Evolutionary conservation across 441 rosid genomes (phyloP).

Genomic region (Dalechampia spathulata): DNA sequence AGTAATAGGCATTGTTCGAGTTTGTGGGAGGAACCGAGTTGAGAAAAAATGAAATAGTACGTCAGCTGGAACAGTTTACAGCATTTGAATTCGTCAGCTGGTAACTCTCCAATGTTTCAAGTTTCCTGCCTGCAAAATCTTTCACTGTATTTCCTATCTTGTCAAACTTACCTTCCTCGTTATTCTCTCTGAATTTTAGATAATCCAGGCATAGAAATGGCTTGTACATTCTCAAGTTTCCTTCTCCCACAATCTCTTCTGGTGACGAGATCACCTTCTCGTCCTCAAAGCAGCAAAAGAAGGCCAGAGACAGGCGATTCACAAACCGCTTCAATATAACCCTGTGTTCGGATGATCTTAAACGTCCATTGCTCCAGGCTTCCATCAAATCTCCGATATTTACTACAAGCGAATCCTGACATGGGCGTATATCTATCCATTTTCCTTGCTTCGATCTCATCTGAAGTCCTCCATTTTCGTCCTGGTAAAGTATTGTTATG

Average conservation of each 20-base stretch:
- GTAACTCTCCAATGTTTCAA: too few species aligned
- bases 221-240: constrained; percentile 21
- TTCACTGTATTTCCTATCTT: constrained; percentile 46
- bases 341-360: constrained; percentile 46
- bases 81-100: not conserved
- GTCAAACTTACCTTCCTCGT: constrained; percentile 43
- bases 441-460: constrained; percentile 43
- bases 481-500: constrained; percentile 43
- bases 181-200: constrained; percentile 42
- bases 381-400: constrained; percentile 51
- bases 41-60: too few species aligned
- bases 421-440: constrained; percentile 45
- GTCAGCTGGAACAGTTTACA: too few species aligned
- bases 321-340: constrained; percentile 30
- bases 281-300: constrained; percentile 57
- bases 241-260: constrained; percentile 34
- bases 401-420: constrained; percentile 36
- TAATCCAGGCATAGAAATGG: constrained; percentile 42
- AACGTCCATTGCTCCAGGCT: constrained; percentile 53
- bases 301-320: constrained; percentile 35
- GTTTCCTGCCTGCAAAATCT: constrained; percentile 52
- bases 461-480: constrained; percentile 46
- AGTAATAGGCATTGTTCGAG: too few species aligned
- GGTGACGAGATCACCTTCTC: constrained; percentile 38
- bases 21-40: too few species aligned